phyloP scores from a whole-genome alignment of 108 stramenopile genomes.

The Skeletonema marinoi region DNA sequence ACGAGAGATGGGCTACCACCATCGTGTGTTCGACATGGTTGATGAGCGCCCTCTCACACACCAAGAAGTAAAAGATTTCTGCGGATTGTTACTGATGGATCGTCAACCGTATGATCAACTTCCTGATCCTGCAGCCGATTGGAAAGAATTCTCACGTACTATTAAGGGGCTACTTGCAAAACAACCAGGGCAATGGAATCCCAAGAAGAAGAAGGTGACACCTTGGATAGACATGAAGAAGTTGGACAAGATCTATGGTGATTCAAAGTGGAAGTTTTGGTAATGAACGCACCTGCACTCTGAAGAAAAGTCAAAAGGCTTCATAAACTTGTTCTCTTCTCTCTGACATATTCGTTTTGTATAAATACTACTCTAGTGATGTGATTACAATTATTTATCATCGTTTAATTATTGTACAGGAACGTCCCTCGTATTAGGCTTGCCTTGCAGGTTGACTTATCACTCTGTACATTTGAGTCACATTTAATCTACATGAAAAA shows the following conservation, averaged over 20 bases:
- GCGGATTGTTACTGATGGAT: slow-evolving; percentile 58
- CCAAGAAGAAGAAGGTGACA: slow-evolving; percentile 42
- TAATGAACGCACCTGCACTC: neutral
- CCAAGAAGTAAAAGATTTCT: slow-evolving; percentile 64
- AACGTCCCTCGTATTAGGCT: no score
- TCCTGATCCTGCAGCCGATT: slow-evolving; percentile 35
- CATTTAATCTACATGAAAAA: no score
- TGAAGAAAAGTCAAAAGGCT: neutral
- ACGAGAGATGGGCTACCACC: slow-evolving; percentile 86
- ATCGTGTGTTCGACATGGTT: slow-evolving; percentile 83
- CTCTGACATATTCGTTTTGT: neutral
- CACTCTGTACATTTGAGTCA: no score
- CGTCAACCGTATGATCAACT: slow-evolving; percentile 20
- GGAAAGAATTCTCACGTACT: slow-evolving; percentile 10
- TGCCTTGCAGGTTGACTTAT: no score
- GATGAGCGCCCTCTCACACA: slow-evolving; percentile 76
- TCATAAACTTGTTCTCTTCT: neutral
- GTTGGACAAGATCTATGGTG: slow-evolving; percentile 2
- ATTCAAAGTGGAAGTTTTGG: neutral
- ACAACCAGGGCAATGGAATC: slow-evolving; percentile 49
- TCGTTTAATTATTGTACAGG: no score
- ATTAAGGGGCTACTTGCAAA: slow-evolving; percentile 8
- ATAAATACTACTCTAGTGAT: neutral
- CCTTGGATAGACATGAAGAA: slow-evolving; percentile 32
- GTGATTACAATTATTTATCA: neutral